Evolutionary conservation across 352 stramenopile species (phyloP).

Genomic region (Globisporangium cederbergense): DNA sequence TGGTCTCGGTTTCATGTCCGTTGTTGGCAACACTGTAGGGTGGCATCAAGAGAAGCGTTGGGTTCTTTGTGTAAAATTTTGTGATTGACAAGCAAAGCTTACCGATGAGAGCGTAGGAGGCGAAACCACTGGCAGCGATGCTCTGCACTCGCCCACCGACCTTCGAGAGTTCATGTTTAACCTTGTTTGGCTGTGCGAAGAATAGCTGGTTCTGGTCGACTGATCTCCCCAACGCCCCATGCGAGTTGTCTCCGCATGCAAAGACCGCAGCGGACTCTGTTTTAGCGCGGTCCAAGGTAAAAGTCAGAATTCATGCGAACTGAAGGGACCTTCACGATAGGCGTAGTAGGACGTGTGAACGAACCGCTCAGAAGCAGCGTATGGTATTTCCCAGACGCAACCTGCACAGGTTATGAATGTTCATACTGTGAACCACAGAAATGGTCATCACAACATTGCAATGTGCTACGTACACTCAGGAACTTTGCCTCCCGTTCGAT

Average conservation of each 20-base stretch:
- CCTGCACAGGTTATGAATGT: constrained; percentile 20
- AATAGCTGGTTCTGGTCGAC: neutral
- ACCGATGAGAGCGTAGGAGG: constrained; percentile 71
- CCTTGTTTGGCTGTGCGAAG: constrained; percentile 25
- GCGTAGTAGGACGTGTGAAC: neutral
- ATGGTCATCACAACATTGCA: neutral
- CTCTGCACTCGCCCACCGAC: constrained; percentile 34
- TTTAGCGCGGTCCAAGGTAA: neutral
- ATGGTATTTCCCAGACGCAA: constrained; percentile 74
- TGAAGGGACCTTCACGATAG: neutral
- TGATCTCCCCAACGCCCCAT: constrained; percentile 39
- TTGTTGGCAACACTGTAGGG: constrained; percentile 19
- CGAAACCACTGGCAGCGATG: constrained; percentile 60
- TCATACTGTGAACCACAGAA: neutral
- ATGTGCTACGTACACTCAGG: constrained; percentile 24
- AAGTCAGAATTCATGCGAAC: neutral
- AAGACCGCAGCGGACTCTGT: constrained; percentile 71
- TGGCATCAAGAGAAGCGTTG: neutral
- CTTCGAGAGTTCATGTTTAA: constrained; percentile 22
- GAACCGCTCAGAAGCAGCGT: constrained; percentile 67
- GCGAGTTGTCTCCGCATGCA: constrained; percentile 66
- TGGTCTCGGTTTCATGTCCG: constrained; percentile 13
- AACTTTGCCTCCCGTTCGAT: constrained; percentile 76
- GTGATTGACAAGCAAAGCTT: neutral
- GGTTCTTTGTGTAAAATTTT: neutral